A percentile compares a stretch with the other conserved stretches of the same genome.
These are phyloP conservation scores for Corymbia maculata DNA, from an alignment of 345 rosid genomes.

Conservation along the genomic window DNA sequence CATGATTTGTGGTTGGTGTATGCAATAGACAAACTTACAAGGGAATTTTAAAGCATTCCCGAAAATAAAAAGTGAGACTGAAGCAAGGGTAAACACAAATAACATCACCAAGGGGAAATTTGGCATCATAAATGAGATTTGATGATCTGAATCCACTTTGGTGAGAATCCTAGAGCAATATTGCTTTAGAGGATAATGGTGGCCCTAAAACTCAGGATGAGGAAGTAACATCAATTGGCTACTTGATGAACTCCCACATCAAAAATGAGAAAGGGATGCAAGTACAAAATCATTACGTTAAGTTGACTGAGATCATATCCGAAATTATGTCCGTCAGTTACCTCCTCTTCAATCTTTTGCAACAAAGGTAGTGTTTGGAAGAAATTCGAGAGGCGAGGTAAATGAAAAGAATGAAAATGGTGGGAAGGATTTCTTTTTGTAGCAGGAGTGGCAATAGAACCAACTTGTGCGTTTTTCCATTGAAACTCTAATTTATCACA, in stretches of 20 bases:
- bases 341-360: background rate
- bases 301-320: background rate
- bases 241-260: background rate
- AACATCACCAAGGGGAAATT: background rate
- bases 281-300: background rate
- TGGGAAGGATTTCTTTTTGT: background rate
- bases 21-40: background rate
- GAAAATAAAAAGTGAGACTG: background rate
- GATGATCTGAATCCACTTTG: background rate
- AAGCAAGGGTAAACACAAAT: background rate
- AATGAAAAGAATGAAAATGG: background rate
- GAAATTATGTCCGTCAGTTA: background rate
- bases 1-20: background rate
- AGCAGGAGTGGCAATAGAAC: background rate
- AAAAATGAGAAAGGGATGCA: background rate
- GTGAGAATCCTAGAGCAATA: background rate
- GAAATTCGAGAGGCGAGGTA: background rate
- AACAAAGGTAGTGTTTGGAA: background rate
- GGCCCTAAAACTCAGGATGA: background rate
- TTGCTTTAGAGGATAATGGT: background rate
- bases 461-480: background rate
- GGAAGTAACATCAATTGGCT: background rate
- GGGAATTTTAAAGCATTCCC: background rate
- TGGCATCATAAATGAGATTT: background rate
- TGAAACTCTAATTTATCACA: background rate